These are phyloP conservation scores for Xylaria venustula DNA, from an alignment of 495 filamentous ascomycete species.

Conservation along the genomic window DNA sequence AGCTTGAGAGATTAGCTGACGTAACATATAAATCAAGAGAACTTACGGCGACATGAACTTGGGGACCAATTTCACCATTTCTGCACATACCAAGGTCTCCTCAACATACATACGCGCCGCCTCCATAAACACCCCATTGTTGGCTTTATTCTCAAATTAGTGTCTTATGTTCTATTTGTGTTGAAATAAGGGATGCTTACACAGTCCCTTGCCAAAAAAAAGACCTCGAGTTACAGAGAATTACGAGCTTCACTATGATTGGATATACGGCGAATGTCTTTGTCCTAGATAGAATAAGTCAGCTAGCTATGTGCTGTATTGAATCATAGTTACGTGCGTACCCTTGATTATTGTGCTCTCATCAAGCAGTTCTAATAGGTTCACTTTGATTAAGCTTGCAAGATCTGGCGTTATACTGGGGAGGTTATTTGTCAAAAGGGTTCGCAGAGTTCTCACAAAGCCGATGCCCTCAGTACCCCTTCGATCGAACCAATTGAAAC, in stretches of 20 bases:
- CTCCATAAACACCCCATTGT: constrained; percentile 18
- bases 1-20: background rate
- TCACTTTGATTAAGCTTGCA: background rate
- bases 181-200: background rate
- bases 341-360: constrained; percentile 9
- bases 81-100: constrained; percentile 14
- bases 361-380: background rate
- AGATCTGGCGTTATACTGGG: constrained; percentile 19
- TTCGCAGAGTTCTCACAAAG: constrained; percentile 28
- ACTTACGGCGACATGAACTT: constrained; percentile 7
- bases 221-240: constrained; percentile 13
- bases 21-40: no score
- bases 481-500: constrained; percentile 27
- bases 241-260: constrained; percentile 7
- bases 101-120: constrained; percentile 21
- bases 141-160: constrained; percentile 5
- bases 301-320: no score
- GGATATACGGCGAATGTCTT: constrained; percentile 4
- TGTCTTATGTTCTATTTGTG: background rate
- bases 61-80: constrained; percentile 19
- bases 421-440: constrained; percentile 24
- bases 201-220: constrained; percentile 17
- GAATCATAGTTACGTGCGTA: no score
- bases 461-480: constrained; percentile 24
- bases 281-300: background rate